These are phyloP conservation scores for Trametes versicolor DNA, from an alignment of 1,284 basidiomycete species.

Conservation along the genomic window DNA sequence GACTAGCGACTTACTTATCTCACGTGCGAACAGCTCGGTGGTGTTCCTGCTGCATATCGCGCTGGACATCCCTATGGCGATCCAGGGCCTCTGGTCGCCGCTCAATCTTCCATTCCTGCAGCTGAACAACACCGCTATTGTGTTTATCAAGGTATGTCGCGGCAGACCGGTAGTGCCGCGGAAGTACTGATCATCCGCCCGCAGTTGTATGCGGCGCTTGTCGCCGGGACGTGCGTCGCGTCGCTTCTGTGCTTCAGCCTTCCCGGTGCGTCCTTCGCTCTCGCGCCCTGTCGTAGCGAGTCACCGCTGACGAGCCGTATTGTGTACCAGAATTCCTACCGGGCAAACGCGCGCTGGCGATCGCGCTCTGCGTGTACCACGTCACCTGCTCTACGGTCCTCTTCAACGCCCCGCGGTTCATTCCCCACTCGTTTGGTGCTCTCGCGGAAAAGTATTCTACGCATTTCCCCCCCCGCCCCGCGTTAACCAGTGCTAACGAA, in stretches of 20 bases:
- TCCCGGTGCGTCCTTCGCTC: slow-evolving; percentile 59
- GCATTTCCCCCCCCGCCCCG: background rate
- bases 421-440: slow-evolving; percentile 75
- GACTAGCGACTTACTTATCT: slow-evolving; percentile 25
- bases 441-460: slow-evolving; percentile 65
- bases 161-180: background rate
- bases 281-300: background rate
- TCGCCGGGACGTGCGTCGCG: slow-evolving; percentile 65
- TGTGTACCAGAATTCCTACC: slow-evolving; percentile 81
- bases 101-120: slow-evolving; percentile 74
- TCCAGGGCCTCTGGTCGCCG: slow-evolving; percentile 78
- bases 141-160: slow-evolving; percentile 72
- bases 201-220: slow-evolving; percentile 72
- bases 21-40: slow-evolving; percentile 25
- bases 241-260: slow-evolving; percentile 69
- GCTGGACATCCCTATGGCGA: slow-evolving; percentile 76
- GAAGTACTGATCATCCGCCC: background rate
- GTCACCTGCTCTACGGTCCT: slow-evolving; percentile 77
- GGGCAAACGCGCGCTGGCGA: slow-evolving; percentile 83
- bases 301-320: background rate
- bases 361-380: slow-evolving; percentile 82
- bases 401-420: slow-evolving; percentile 80
- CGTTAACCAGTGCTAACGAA: slow-evolving; percentile 5
- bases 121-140: slow-evolving; percentile 81
- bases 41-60: slow-evolving; percentile 73